Evolutionary conservation across 345 rosid species (phyloP), one percentile per base, ranked within the genome.

Genomic region (Salix dunnii): DNA sequence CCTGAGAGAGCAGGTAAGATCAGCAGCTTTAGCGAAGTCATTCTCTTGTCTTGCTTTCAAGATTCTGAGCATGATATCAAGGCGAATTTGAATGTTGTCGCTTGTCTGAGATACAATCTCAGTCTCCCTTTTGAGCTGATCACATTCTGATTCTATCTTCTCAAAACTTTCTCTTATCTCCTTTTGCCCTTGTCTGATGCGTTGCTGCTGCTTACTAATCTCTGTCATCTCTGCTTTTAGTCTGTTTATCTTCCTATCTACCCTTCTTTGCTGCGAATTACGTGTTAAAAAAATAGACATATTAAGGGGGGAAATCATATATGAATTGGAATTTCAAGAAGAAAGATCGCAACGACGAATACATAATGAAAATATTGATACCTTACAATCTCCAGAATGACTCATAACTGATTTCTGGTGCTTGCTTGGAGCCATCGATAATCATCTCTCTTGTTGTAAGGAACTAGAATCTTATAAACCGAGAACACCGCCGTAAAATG

Each of bases 91-190:
- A 30, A 30, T 61, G 33, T 12, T 31, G n/a, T 0, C 30, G 23
- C 63, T 74, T 61, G 46, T 46, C 11, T 65, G 77, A 40, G 67
- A 64, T 31, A 74, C 18, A 14, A 25, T 6, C 5, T 53, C 28
- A 38, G 78, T 68, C 67, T 75, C 78, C 18, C 3, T 67, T 2
- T 61, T 60, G 5, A 75, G 78, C 48, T 75, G 38, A 3, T 75
- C 71, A 28, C 27, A 67, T 53, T 68, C 18, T 16, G 36, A 49
- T 55, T 67, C 78, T 4, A 75, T 51, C 63, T 70, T 51, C 6
- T 53, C 78, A 2, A 68, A 35, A 48, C 42, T 67, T 67, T 53
- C 53, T 67, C 72, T 53, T 25, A 67, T 71, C 10, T 33, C 63
- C 11, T 14, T 75, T 35, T 67, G 78, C 30, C 73, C 67, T 10